Base-by-base conservation (phyloP, 352 stramenopile species). In the Pythium utonaiense region DNA sequence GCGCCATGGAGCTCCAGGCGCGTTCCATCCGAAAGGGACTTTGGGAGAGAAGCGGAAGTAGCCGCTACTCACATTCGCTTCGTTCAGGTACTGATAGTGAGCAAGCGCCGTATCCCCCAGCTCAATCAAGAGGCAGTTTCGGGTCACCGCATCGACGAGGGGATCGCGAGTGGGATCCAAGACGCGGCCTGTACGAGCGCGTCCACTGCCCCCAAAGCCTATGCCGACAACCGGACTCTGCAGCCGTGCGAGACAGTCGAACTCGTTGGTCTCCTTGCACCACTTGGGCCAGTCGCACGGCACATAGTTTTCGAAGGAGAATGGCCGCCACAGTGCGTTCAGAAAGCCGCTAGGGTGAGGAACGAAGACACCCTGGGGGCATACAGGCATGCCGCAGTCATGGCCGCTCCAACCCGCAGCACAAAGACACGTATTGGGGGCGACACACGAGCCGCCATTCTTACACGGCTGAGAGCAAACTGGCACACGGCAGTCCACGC, bases 381-480 rank as follows among this genome's bases (percentile, higher is more conserved):
- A 98, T 3, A 98, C 76, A 14, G 95, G 94, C 33, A 96, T 60
- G 19, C 67, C 82, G 62, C 96, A 99, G 73, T 98, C 95, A 57
- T 92, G 81, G 27, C 95, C 95, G 21, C 79, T 97, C 86, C 88
- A 99, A 4, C 89, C 86, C 5, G 86, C 73, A n/a, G 91, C 78
- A 61, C 96, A 99, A 41, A 91, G 67, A 64, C 96, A 99, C 34
- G 96, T 97, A 71, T 98, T 84, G 0, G 96, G 96, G 0, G 94
- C 93, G 6, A 98, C 75, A 67, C 96, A 99, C 6, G 59, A 76
- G 14, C 92, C 96, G 34, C 89, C 86, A 53, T 98, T 98, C 7
- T 63, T 30, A 64, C 96, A 99, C 0, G 41, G 71, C 49, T 97
- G 90, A 6, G 72, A 50, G 54, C 95, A 99, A 10, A 98, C 78